Evolutionary conservation across 352 stramenopile species (phyloP), one percentile per base, ranked within the genome.

Genomic region (Phytophthora ohioensis): DNA sequence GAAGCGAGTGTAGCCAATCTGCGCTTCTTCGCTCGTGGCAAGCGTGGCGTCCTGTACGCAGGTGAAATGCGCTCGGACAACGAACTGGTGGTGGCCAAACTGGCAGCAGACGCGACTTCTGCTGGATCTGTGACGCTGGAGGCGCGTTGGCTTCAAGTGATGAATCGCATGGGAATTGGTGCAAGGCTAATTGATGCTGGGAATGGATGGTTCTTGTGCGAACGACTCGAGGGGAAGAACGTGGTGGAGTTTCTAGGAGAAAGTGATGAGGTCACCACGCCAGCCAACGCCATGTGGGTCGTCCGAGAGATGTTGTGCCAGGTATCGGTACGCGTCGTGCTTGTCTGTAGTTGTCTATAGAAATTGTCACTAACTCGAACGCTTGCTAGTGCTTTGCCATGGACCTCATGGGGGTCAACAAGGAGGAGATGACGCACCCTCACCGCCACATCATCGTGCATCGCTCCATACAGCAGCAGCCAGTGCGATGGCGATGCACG

Each of bases 361-460:
- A 42, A 45, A n/a, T 34, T 15, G 5, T 54, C 27, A 62, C 61
- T 45, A 42, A 35, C n/a, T 3, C 9, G 36, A 35, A 51, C 15
- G 3, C 12, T 49, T 65, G 30, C 27, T 41, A 92, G 82, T 92
- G 85, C 66, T 93, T 91, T 67, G 80, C 76, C 21, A 77, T 93
- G 73, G 86, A 92, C 71, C 73, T 78, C 53, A 85, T 92, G 73
- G 75, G 82, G 5, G 81, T 92, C 47, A 93, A 92, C 71, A 93
- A 93, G 71, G 86, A 89, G 53, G 86, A 93, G 67, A 93, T 93
- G 86, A 93, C 84, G 9, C 86, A 93, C 49, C 86, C 86, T 38
- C 86, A 88, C 36, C 84, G 84, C 48, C 86, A 93, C 45, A 91
- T 93, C 27, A 82, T 93, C 57, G 57, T 93, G 35, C 62, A 74